Base-by-base conservation (phyloP, 345 rosid genomes). In the Reutealis trisperma region DNA sequence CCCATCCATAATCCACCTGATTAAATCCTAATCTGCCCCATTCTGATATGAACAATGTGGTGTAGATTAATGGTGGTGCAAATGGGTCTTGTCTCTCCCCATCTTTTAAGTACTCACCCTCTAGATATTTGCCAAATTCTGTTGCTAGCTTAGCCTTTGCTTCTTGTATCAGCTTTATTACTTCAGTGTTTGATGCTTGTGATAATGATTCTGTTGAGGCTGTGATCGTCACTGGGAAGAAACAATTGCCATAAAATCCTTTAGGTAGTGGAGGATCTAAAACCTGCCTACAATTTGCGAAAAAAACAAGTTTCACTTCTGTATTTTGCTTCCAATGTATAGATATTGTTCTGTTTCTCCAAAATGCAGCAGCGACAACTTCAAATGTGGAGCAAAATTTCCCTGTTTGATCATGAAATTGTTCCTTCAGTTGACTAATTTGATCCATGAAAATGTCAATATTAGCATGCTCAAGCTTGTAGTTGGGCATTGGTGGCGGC, bases 171-270 rank as follows among this genome's bases (percentile, higher is more conserved):
- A 88, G 59, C 61, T 81, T 83, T 52, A 89, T 84, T 79, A 83
- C 92, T 14, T 85, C 89, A 2, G 60, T 16, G 6, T 51, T 57
- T 8, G 91, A 72, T 25, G 81, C 81, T 30, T 78, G 67, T 72
- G 67, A 55, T 9, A 87, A 57, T 45, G 77, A 63, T 19, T 84
- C 83, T 14, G 83, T 79, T 8, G 85, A 73, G 60, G 84, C 80
- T 34, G 86, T 71, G 59, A 88, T 73, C 0, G 87, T 89, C 61
- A 90, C 90, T 0, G 93, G 93, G 73, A 86, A 92, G 86, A 90
- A 88, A 62, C 91, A 89, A 81, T 92, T 90, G 2, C 97, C 93
- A 42, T 92, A 90, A 82, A 92, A 90, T 3, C 97, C 94, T 12
- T 57, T 30, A 1, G 90, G 91, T 77, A 88, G 25, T 11, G 93